These are phyloP conservation scores for Colletotrichum liriopes DNA, from an alignment of 2,329 filamentous ascomycete species.

Conservation along the genomic window DNA sequence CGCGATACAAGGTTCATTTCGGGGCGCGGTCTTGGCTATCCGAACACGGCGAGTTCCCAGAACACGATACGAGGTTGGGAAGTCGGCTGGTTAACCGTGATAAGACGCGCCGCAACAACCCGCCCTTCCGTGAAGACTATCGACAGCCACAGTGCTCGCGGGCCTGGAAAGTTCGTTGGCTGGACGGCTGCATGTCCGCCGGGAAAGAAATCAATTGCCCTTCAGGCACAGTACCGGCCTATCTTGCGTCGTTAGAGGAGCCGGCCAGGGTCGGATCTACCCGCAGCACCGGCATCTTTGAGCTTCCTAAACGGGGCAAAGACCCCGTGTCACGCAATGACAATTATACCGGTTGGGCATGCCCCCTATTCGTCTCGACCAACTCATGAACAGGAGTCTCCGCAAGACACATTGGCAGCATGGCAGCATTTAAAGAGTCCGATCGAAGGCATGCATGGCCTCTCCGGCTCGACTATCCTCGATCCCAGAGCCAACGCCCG, in stretches of 20 bases:
- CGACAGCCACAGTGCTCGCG: too few relatives aligned
- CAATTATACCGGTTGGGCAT: background rate
- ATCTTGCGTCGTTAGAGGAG: background rate
- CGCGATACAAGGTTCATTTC: constrained; percentile 32
- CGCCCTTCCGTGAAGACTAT: background rate
- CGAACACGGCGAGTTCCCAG: background rate
- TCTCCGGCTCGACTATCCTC: background rate
- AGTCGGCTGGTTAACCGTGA: background rate
- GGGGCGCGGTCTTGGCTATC: constrained; percentile 26
- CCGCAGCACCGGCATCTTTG: constrained; percentile 25
- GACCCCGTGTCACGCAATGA: constrained; percentile 35
- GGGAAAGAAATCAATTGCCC: background rate
- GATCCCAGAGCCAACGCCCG: background rate
- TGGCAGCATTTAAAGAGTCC: constrained; percentile 1
- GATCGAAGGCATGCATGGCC: too few relatives aligned
- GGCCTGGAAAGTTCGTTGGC: background rate
- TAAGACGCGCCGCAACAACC: background rate
- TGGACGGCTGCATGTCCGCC: background rate
- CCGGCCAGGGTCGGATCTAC: constrained; percentile 38
- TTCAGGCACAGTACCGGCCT: background rate
- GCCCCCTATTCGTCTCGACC: background rate
- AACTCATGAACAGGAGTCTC: constrained; percentile 26
- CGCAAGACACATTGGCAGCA: constrained; percentile 2
- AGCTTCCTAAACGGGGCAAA: constrained; percentile 35
- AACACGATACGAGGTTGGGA: background rate